A percentile compares a stretch with the other conserved stretches of the same genome.
These are phyloP conservation scores for Xylariaceae sp. DNA, from an alignment of 2,329 filamentous ascomycete genomes.

Conservation along the genomic window DNA sequence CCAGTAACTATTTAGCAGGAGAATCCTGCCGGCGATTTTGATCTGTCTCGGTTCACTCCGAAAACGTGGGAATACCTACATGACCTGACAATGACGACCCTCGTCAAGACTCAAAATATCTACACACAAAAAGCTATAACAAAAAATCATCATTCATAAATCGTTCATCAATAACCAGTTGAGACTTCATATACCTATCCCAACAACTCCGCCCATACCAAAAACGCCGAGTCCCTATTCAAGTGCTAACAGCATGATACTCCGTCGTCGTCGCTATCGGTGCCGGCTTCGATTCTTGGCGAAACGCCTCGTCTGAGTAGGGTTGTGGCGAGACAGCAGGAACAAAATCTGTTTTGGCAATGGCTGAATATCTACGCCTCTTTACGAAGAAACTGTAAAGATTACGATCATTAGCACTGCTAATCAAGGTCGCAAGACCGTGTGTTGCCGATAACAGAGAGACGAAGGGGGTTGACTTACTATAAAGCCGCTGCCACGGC, in stretches of 20 bases:
- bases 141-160: too few relatives aligned
- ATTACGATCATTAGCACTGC: slow-evolving; percentile 10
- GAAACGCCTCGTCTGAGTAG: not conserved
- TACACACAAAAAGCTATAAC: too few relatives aligned
- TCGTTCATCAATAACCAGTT: too few relatives aligned
- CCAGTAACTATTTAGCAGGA: too few relatives aligned
- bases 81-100: too few relatives aligned
- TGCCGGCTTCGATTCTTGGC: not conserved
- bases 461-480: slow-evolving; percentile 29
- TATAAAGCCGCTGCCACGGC: slow-evolving; percentile 30
- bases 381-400: slow-evolving; percentile 16
- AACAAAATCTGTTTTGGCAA: slow-evolving; percentile 13
- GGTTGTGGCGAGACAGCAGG: slow-evolving; percentile 15
- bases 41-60: too few relatives aligned
- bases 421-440: not conserved
- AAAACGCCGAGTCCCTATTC: not conserved
- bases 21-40: too few relatives aligned
- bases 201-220: too few relatives aligned
- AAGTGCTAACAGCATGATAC: not conserved
- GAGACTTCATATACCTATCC: too few relatives aligned
- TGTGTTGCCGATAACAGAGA: not conserved
- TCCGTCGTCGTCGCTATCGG: not conserved
- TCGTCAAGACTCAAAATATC: too few relatives aligned
- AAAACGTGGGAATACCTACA: too few relatives aligned
- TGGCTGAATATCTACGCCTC: slow-evolving; percentile 18